These are phyloP conservation scores for Sphagnum contortum DNA, from an alignment of 225 moss, liverwort and hornwort species.

Conservation along the genomic window DNA sequence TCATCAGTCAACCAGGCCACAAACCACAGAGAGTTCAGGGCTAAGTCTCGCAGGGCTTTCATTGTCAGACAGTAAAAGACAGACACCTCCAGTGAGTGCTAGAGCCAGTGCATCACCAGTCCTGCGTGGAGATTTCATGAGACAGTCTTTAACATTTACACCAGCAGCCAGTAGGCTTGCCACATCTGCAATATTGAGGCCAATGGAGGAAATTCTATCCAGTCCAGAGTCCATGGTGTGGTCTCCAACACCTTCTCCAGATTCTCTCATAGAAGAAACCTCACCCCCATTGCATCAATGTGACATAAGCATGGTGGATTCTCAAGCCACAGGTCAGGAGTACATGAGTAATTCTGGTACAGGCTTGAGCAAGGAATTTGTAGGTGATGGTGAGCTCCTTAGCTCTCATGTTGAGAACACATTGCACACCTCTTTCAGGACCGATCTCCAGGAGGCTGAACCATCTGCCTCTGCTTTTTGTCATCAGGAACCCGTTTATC, in stretches of 20 bases:
- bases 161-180: background rate
- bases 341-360: no score
- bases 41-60: background rate
- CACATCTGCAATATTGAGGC: background rate
- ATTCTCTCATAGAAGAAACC: background rate
- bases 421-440: background rate
- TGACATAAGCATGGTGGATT: no score
- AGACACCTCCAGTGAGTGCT: background rate
- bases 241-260: background rate
- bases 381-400: background rate
- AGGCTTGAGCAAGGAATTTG: no score
- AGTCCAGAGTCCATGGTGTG: background rate
- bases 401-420: background rate
- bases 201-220: background rate
- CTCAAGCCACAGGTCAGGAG: no score
- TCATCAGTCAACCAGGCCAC: constrained; percentile 1
- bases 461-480: background rate
- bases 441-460: background rate
- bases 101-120: no score
- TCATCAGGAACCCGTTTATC: background rate
- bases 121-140: background rate
- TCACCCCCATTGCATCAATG: no score
- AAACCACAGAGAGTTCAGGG: background rate
- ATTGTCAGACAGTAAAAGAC: background rate
- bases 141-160: background rate